Conservation (phyloP, 2,329 filamentous ascomycete species). For the Grosmannia serpens region DNA sequence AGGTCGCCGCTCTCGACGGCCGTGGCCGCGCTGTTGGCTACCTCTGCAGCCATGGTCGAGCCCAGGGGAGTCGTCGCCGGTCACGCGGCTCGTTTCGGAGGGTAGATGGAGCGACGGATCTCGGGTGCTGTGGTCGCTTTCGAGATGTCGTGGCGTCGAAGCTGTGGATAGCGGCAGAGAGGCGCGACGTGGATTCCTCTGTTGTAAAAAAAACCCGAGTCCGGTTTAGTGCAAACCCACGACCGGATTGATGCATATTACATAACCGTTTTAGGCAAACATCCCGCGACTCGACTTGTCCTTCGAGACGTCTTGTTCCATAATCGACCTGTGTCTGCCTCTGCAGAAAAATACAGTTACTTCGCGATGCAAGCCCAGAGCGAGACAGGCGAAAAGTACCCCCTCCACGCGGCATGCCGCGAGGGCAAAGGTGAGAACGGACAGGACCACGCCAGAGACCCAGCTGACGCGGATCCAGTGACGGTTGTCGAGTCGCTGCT, state of each 20-base stretch:
- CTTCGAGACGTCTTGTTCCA: background rate
- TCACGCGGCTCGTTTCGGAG: background rate
- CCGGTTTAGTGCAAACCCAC: too few relatives aligned
- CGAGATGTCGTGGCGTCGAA: background rate
- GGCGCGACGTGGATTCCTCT: background rate
- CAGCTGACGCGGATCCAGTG: background rate
- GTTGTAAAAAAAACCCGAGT: background rate
- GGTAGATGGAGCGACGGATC: background rate
- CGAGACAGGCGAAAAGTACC: slow-evolving; percentile 58
- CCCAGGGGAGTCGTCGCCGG: background rate
- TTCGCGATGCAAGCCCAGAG: slow-evolving; percentile 4
- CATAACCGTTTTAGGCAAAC: background rate
- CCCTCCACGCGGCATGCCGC: slow-evolving; percentile 76
- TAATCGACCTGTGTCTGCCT: background rate
- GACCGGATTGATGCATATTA: background rate
- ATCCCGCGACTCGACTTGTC: background rate
- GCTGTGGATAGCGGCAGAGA: background rate
- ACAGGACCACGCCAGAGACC: background rate
- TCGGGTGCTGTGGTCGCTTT: background rate
- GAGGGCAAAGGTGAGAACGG: slow-evolving; percentile 62
- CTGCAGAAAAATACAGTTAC: background rate
- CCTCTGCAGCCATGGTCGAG: slow-evolving; percentile 19
- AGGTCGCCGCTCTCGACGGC: slow-evolving; percentile 17
- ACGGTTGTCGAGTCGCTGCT: slow-evolving; percentile 63
- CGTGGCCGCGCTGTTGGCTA: slow-evolving; percentile 12